Percentiles rank a stretch among this genome's conserved stretches.
These are phyloP conservation scores for Phytophthora pisi DNA, from an alignment of 352 stramenopile species.

Conservation along the genomic window DNA sequence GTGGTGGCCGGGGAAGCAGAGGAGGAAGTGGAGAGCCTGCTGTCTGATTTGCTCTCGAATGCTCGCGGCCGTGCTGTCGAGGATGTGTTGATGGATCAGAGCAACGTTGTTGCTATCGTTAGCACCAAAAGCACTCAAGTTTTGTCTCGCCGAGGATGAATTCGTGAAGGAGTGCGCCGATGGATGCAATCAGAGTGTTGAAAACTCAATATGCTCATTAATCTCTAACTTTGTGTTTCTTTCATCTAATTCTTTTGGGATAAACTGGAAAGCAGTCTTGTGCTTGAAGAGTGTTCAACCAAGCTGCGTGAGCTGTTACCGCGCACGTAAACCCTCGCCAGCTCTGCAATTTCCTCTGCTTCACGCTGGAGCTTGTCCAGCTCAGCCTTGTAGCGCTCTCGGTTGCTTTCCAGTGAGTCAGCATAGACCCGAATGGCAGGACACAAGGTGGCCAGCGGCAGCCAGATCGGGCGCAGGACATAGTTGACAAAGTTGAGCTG, in stretches of 20 bases:
- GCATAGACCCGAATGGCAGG: constrained; percentile 59
- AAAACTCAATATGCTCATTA: constrained; percentile 25
- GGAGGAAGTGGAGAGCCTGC: constrained; percentile 78
- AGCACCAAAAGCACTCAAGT: constrained; percentile 81
- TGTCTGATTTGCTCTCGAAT: constrained; percentile 82
- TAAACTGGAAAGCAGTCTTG: constrained; percentile 13
- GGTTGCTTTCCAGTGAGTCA: constrained; percentile 62
- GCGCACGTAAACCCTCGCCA: constrained; percentile 43
- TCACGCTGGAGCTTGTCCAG: constrained; percentile 52
- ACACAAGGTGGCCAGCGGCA: constrained; percentile 53
- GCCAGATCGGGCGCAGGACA: constrained; percentile 74
- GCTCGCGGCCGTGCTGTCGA: constrained; percentile 66
- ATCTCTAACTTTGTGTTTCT: constrained; percentile 12
- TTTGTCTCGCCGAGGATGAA: constrained; percentile 54
- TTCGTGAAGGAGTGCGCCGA: neutral
- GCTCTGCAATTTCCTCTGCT: constrained; percentile 21
- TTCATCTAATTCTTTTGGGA: constrained; percentile 14
- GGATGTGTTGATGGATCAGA: constrained; percentile 84
- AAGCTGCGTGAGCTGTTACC: constrained; percentile 51
- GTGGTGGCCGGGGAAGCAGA: constrained; percentile 42
- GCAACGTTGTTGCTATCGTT: constrained; percentile 82
- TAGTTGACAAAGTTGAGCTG: constrained; percentile 84
- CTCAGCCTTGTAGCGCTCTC: constrained; percentile 67
- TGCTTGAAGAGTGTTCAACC: constrained; percentile 9
- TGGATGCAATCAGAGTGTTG: constrained; percentile 5